These are phyloP conservation scores for Cercophora newfieldiana DNA, from an alignment of 495 filamentous ascomycete genomes.

Conservation along the genomic window DNA sequence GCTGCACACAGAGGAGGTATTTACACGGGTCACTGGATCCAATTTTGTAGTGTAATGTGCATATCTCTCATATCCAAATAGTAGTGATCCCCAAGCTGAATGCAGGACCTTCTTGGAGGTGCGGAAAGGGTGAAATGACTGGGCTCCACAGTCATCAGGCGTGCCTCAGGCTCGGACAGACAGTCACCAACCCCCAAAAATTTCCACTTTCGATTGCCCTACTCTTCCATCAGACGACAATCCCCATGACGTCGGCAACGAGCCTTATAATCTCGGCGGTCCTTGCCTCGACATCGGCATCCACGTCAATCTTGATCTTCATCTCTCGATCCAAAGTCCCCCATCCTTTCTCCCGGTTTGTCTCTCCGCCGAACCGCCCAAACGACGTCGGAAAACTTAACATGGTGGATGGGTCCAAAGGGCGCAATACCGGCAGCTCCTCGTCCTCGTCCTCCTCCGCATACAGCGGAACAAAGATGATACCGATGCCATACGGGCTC, in stretches of 20 bases:
- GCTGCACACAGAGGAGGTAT: slow-evolving; percentile 52
- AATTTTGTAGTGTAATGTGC: slow-evolving; percentile 15
- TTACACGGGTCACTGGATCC: slow-evolving; percentile 38
- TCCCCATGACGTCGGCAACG: slow-evolving; percentile 17
- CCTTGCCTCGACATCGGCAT: slow-evolving; percentile 16
- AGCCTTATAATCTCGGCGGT: slow-evolving; percentile 21
- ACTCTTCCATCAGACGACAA: neutral
- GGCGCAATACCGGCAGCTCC: slow-evolving; percentile 23
- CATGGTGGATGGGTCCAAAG: slow-evolving; percentile 25
- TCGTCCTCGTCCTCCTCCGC: slow-evolving; percentile 19
- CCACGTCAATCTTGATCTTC: slow-evolving; percentile 19
- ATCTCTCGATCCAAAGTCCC: slow-evolving; percentile 18
- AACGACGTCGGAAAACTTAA: slow-evolving; percentile 20
- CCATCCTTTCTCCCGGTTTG: neutral
- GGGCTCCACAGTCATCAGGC: too few relatives aligned
- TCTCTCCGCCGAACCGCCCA: neutral
- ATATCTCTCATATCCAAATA: neutral
- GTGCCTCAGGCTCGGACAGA: too few relatives aligned
- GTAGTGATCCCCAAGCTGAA: too few relatives aligned
- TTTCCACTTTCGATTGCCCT: neutral
- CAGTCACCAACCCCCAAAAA: neutral
- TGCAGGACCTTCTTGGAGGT: neutral
- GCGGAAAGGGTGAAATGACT: too few relatives aligned
- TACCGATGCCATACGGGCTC: slow-evolving; percentile 22
- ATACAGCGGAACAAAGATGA: slow-evolving; percentile 27